These are phyloP conservation scores for Populus simonii DNA, from an alignment of 345 rosid species.

Conservation along the genomic window DNA sequence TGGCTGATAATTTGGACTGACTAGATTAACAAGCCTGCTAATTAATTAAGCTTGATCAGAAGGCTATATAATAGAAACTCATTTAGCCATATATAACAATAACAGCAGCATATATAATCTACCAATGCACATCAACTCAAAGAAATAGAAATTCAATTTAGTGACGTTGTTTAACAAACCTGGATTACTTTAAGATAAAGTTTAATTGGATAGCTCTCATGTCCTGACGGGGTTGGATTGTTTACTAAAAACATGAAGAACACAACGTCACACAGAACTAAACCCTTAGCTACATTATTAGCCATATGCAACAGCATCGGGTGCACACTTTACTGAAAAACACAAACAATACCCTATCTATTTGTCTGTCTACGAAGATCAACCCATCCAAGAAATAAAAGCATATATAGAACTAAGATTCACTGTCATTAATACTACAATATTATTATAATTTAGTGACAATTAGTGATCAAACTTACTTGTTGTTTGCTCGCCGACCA, in stretches of 20 bases:
- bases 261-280: conserved; percentile 15
- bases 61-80: not conserved
- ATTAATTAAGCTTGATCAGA: not conserved
- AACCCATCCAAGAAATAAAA: conserved; percentile 11
- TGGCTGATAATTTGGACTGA: conserved; percentile 30
- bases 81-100: not conserved
- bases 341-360: conserved; percentile 36
- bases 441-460: conserved; percentile 21
- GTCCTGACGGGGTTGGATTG: conserved; percentile 24
- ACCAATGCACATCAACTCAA: not conserved
- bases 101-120: not conserved
- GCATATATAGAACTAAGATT: not conserved
- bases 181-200: conserved; percentile 9
- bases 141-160: not conserved
- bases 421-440: not conserved
- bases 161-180: not conserved
- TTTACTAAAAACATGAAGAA: conserved; percentile 2
- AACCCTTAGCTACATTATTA: not conserved
- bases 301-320: conserved; percentile 2
- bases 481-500: conserved; percentile 63
- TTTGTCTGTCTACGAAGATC: conserved; percentile 8
- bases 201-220: conserved; percentile 32
- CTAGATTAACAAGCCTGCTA: not conserved
- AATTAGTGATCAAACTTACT: conserved; percentile 41
- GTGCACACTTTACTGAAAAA: conserved; percentile 47